Evolutionary conservation across 805 yeast species (phyloP).

Genomic region (Yamadazyma scolyti): DNA sequence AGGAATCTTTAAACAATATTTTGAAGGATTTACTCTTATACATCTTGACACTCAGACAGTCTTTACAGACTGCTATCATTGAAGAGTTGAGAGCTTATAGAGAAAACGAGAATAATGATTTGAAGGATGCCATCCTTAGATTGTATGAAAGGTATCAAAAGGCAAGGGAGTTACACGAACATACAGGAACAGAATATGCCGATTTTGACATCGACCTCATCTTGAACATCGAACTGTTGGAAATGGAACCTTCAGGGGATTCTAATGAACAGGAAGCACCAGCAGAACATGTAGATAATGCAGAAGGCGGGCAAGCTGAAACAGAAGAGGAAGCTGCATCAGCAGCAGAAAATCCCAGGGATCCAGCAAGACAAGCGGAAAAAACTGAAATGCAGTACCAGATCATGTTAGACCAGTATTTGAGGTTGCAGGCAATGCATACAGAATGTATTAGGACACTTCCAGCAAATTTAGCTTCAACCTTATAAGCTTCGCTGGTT

Average conservation of each 20-base stretch:
- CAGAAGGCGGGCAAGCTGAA: neutral
- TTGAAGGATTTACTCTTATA: conserved; percentile 17
- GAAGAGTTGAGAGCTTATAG: conserved; percentile 15
- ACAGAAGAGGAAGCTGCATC: neutral
- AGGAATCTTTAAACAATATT: conserved; percentile 10
- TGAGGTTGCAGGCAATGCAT: conserved; percentile 5
- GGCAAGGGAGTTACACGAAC: neutral
- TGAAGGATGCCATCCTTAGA: conserved; percentile 8
- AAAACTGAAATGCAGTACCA: conserved; percentile 11
- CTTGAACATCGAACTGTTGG: no score
- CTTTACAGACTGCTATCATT: conserved; percentile 10
- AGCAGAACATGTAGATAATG: neutral
- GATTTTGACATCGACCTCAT: conserved; percentile 5
- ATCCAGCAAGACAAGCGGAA: no score
- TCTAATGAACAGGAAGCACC: neutral
- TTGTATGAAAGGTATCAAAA: conserved; percentile 3
- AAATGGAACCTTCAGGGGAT: neutral
- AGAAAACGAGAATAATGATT: conserved; percentile 13
- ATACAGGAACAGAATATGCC: neutral
- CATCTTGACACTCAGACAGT: conserved; percentile 15
- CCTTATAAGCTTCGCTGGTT: no score
- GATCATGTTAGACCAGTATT: conserved; percentile 7
- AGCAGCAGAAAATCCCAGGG: conserved; percentile 1
- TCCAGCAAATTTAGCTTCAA: no score
- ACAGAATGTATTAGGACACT: conserved; percentile 1